phyloP scores from a whole-genome alignment of 2,329 filamentous ascomycete genomes.

The Scytalidium lignicola region DNA sequence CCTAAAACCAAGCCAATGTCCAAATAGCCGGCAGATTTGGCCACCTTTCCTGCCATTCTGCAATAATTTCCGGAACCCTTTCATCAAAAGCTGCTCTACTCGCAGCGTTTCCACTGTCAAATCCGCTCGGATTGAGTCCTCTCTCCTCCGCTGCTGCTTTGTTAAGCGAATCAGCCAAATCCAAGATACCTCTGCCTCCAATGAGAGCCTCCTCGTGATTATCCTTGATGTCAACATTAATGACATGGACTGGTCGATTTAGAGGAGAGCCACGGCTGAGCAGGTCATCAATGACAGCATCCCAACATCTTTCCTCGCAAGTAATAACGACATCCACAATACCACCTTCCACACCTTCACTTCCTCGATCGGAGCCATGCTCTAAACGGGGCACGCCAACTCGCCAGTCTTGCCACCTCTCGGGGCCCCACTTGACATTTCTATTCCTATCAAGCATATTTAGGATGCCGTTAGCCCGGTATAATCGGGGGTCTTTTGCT shows the following conservation, averaged over 20 bases:
- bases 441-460: slow-evolving; percentile 95
- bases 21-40: slow-evolving; percentile 85
- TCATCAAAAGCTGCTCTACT: slow-evolving; percentile 82
- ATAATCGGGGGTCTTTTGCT: slow-evolving; percentile 78
- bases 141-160: slow-evolving; percentile 73
- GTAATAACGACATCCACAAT: slow-evolving; percentile 94
- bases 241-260: slow-evolving; percentile 92
- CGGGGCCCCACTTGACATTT: slow-evolving; percentile 88
- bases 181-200: slow-evolving; percentile 85
- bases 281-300: slow-evolving; percentile 92
- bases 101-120: slow-evolving; percentile 63
- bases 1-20: slow-evolving; percentile 89
- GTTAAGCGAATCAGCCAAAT: slow-evolving; percentile 83
- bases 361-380: slow-evolving; percentile 70
- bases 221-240: slow-evolving; percentile 97
- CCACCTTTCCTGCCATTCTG: slow-evolving; percentile 92
- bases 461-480: slow-evolving; percentile 85
- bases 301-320: slow-evolving; percentile 97
- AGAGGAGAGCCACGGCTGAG: slow-evolving; percentile 78
- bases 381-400: slow-evolving; percentile 78
- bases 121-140: slow-evolving; percentile 53
- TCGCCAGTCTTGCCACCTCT: slow-evolving; percentile 97
- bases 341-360: slow-evolving; percentile 76
- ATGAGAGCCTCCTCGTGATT: slow-evolving; percentile 95
- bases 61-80: slow-evolving; percentile 84